phyloP scores from a whole-genome alignment of 306 rosid genomes.

The Cucumis cinereus region DNA sequence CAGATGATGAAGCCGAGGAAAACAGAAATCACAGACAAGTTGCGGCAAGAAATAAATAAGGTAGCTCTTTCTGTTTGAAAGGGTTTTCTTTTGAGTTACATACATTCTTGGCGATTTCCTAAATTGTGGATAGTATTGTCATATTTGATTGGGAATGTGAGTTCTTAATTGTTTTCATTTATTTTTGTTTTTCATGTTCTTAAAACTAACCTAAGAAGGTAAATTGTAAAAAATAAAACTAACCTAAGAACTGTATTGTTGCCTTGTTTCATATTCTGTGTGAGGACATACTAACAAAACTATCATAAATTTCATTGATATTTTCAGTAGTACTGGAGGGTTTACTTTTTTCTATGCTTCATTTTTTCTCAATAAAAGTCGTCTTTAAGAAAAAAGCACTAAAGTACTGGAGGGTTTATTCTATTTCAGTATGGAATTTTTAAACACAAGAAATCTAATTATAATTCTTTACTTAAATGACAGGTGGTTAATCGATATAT shows the following conservation, averaged over 20 bases:
- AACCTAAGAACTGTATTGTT: not conserved
- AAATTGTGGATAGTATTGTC: not conserved
- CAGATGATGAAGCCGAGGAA: slow-evolving; percentile 99
- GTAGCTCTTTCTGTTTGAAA: not conserved
- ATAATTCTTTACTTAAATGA: slow-evolving; percentile 1
- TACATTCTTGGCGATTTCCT: not conserved
- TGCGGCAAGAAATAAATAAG: slow-evolving; percentile 12
- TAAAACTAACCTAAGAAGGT: not conserved
- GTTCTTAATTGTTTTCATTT: not conserved
- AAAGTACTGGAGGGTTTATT: not conserved
- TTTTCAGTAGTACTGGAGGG: not conserved
- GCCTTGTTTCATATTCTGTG: not conserved
- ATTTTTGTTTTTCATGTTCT: not conserved
- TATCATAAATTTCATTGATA: not conserved
- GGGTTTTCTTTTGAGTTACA: not conserved
- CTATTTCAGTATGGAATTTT: not conserved
- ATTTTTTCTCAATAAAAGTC: too few species aligned
- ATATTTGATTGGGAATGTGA: not conserved
- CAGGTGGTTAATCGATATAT: slow-evolving; percentile 93
- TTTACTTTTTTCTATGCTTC: not conserved
- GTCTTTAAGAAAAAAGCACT: too few species aligned
- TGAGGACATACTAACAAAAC: not conserved
- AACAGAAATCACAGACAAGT: slow-evolving; percentile 23
- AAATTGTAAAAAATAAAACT: not conserved
- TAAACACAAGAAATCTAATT: not conserved